A percentile compares a stretch with the other conserved stretches of the same genome.
Conservation (phyloP, 306 rosid genomes). For the Cyclanthera cordifolia region DNA sequence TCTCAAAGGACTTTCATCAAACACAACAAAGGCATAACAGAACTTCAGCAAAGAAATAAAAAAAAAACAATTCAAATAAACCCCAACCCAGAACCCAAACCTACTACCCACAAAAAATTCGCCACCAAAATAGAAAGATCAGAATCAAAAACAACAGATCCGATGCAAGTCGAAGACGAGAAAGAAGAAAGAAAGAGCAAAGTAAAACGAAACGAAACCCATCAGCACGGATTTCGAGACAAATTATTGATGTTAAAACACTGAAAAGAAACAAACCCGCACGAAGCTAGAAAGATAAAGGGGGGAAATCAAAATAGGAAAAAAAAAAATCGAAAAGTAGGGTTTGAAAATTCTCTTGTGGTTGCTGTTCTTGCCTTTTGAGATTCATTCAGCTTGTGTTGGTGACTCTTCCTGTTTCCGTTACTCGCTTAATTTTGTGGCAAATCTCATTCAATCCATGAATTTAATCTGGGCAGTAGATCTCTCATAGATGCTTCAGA, state of each 20-base stretch:
- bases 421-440: not conserved
- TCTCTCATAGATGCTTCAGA: slow-evolving; percentile 14
- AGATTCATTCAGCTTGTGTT: not conserved
- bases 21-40: not conserved
- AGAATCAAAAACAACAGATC: slow-evolving; percentile 11
- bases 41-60: not conserved
- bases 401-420: not conserved
- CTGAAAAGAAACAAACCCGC: not conserved
- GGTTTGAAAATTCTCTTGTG: too few relatives aligned
- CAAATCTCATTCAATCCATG: slow-evolving; percentile 8
- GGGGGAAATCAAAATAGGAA: not conserved
- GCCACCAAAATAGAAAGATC: not conserved
- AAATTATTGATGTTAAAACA: not conserved
- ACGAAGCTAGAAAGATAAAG: not conserved
- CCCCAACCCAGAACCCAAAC: slow-evolving; percentile 1
- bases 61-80: not conserved
- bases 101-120: not conserved
- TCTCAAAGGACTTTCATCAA: not conserved
- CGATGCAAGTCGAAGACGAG: not conserved
- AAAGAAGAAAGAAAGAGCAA: too few relatives aligned
- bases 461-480: slow-evolving; percentile 1
- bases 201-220: not conserved
- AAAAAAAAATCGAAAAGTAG: not conserved
- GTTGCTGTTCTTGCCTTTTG: too few relatives aligned
- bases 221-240: not conserved